Conservation (phyloP, 306 rosid species). For the Ziziphus jujuba region DNA sequence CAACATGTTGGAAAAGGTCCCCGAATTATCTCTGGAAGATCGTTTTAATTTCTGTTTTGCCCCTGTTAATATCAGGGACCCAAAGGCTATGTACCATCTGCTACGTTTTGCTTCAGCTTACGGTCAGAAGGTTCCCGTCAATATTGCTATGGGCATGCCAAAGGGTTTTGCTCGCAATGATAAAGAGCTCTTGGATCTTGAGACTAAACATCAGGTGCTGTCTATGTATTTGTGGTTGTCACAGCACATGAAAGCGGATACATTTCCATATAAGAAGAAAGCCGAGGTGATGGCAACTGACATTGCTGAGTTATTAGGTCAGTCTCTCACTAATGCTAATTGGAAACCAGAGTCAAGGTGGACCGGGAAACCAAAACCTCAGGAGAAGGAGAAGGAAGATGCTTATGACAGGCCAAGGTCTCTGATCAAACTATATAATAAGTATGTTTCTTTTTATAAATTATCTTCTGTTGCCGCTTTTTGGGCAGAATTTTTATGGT, state of each 20-base stretch:
- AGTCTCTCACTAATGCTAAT: constrained; percentile 68
- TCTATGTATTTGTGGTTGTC: constrained; percentile 88
- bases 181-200: constrained; percentile 83
- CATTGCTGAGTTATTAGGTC: constrained; percentile 61
- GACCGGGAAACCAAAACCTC: constrained; percentile 44
- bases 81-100: constrained; percentile 85
- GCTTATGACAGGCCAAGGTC: constrained; percentile 55
- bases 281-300: constrained; percentile 75
- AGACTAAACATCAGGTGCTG: constrained; percentile 84
- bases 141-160: constrained; percentile 84
- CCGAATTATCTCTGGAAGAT: constrained; percentile 70
- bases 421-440: constrained; percentile 35
- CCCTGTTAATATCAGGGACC: constrained; percentile 89
- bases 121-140: constrained; percentile 70
- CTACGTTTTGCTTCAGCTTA: constrained; percentile 68
- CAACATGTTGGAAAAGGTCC: constrained; percentile 82
- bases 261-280: constrained; percentile 71
- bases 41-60: constrained; percentile 88
- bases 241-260: constrained; percentile 66
- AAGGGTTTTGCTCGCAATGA: constrained; percentile 68
- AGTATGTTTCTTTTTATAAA: constrained; percentile 39
- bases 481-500: constrained; percentile 4
- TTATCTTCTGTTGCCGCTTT: constrained; percentile 14
- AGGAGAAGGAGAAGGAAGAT: constrained; percentile 33
- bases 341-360: constrained; percentile 84